Conservation (phyloP, 73 alveolate species). For the Blepharisma japonicum region DNA sequence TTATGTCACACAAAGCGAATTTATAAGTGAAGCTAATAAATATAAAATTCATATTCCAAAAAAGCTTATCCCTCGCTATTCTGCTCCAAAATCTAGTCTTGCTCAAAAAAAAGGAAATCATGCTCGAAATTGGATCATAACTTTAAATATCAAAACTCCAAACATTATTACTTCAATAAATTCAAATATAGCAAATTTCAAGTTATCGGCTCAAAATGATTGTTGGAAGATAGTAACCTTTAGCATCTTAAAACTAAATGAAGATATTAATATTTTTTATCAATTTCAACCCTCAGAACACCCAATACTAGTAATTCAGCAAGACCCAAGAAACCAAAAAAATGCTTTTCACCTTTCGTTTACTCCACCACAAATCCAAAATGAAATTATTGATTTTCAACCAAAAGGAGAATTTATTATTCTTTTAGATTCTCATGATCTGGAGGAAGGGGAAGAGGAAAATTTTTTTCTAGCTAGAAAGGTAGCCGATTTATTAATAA, state of each 20-base stretch:
- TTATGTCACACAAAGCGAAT: neutral
- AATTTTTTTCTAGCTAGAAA: slow-evolving; percentile 62
- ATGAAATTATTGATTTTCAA: neutral
- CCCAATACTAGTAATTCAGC: neutral
- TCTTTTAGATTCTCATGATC: slow-evolving; percentile 82
- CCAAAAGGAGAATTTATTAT: slow-evolving; percentile 51
- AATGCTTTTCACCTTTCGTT: slow-evolving; percentile 20
- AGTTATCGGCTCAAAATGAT: neutral
- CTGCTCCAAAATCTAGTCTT: no score
- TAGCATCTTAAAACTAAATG: neutral
- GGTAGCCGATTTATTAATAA: slow-evolving; percentile 69
- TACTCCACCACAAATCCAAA: neutral
- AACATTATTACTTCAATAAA: no score
- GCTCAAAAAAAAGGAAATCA: neutral
- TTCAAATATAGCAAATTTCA: neutral
- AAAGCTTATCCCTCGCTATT: neutral
- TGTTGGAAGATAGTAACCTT: neutral
- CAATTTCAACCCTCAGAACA: no score
- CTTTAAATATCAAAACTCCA: neutral
- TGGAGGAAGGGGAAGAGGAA: slow-evolving; percentile 77
- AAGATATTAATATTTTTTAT: no score
- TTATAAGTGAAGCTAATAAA: no score
- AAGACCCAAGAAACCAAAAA: neutral
- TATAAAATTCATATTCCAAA: neutral
- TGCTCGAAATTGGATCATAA: neutral